Base-by-base conservation (phyloP, 2,329 filamentous ascomycete species). In the Aspergillus amoenus region DNA sequence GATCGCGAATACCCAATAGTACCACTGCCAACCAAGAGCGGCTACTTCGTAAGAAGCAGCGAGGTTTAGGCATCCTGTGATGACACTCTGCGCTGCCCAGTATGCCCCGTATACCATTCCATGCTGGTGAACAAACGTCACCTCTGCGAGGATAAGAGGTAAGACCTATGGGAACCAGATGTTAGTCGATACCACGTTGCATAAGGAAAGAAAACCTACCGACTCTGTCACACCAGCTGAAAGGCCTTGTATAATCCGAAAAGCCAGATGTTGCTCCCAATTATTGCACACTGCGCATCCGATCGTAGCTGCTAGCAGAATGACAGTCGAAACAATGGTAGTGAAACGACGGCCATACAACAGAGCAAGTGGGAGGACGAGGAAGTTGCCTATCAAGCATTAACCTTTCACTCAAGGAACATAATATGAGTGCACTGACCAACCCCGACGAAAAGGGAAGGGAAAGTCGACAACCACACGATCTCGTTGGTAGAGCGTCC, bases 61-160 rank as follows among this genome's bases (percentile, higher is more conserved):
- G 5, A 78, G 64, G 21, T 70, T 72, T 27, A 78, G 66, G 15
- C 53, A 58, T 11, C 62, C 63, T 17, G 66, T 66, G 1, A 78
- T 64, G 18, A 69, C 64, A 43, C 72, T 77, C 46, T 78, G 75
- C 1, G 68, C 65, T 30, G 69, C 73, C 73, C 74, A 76, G 60
- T 77, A 77, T 5, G 75, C 54, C 2, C 71, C 74, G 52, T 73
- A 77, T 5, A 71, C 65, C 7, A 66, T 53, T 8, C 69, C 70
- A 2, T 74, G 69, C 56, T 78, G 71, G 57, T 78, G 73, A 1
- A 78, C 64, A 41, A 77, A 78, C 0, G 73, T 73, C 2, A 76
- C 69, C 42, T 78, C 76, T 11, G 74, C 67, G 6, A 77, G 65
- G 55, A 76, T 74, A 17, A 73, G 55, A 4, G 75, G 75, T 8